phyloP scores from a whole-genome alignment of 2,329 filamentous ascomycete species.

The Dothiorella sarmentorum region DNA sequence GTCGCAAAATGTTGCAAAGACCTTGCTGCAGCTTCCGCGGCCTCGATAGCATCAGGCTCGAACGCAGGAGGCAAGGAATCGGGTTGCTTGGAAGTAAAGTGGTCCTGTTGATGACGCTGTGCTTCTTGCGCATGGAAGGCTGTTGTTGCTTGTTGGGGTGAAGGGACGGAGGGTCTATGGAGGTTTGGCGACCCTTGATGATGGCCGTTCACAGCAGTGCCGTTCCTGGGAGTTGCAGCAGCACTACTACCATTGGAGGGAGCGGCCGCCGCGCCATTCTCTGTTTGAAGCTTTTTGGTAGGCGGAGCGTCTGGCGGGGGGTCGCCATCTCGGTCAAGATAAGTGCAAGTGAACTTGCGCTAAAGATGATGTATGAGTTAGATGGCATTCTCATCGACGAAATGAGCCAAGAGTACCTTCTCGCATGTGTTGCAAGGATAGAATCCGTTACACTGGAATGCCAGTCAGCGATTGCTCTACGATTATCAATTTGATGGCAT shows the following conservation, averaged over 20 bases:
- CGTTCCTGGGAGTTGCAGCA: not conserved
- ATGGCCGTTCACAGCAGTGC: not conserved
- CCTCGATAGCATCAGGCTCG: constrained; percentile 22
- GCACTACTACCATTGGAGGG: not conserved
- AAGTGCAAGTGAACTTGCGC: constrained; percentile 41
- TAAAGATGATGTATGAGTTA: constrained; percentile 20
- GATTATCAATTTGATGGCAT: not conserved
- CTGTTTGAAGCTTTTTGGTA: constrained; percentile 33
- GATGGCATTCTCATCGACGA: not conserved
- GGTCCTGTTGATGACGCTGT: not conserved
- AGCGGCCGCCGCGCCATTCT: constrained; percentile 11
- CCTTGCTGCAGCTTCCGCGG: constrained; percentile 25
- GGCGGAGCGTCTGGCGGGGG: constrained; percentile 38
- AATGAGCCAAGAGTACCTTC: constrained; percentile 44
- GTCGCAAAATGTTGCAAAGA: constrained; percentile 28
- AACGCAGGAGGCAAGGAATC: constrained; percentile 20
- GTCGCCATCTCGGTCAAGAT: constrained; percentile 34
- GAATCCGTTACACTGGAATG: constrained; percentile 55
- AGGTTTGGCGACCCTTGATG: not conserved
- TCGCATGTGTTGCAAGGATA: constrained; percentile 58
- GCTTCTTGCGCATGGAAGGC: not conserved
- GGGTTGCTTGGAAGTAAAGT: not conserved
- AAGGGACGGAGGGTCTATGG: not conserved
- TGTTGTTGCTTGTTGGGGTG: not conserved
- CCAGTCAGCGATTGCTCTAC: constrained; percentile 3